Percentiles rank a stretch among this genome's conserved stretches.
Conservation (phyloP, 768 basidiomycete genomes). For the Tylopilus intermedius region DNA sequence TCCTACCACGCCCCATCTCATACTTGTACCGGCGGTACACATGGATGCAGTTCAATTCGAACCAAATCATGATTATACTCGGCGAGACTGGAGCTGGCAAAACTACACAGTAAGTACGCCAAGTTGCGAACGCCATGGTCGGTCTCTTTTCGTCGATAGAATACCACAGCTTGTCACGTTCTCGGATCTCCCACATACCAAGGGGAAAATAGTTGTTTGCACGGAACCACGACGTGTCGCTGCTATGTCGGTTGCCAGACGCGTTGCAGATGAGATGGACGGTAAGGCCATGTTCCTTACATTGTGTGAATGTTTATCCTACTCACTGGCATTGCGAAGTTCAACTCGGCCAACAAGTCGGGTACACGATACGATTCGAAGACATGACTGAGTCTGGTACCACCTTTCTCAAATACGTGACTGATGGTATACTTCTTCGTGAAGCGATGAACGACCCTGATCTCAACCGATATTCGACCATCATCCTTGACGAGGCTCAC, state of each 20-base stretch:
- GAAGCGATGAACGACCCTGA: constrained; percentile 97
- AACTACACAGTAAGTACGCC: no score
- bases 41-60: no score
- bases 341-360: constrained; percentile 88
- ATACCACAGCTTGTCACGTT: no score
- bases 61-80: no score
- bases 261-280: constrained; percentile 99
- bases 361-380: constrained; percentile 98
- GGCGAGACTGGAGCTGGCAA: no score
- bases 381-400: constrained; percentile 75
- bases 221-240: no score
- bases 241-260: constrained; percentile 66
- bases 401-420: constrained; percentile 99
- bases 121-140: no score
- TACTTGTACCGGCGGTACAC: no score
- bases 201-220: no score
- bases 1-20: constrained; percentile 16
- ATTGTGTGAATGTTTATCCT: constrained; percentile 7
- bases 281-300: constrained; percentile 45
- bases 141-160: no score
- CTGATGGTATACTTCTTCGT: constrained; percentile 97
- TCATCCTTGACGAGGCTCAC: constrained; percentile 98
- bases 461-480: constrained; percentile 87
- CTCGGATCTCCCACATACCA: no score
- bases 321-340: constrained; percentile 42